phyloP scores from a whole-genome alignment of 2,329 filamentous ascomycete genomes.

The Dactylellina drechsleri region DNA sequence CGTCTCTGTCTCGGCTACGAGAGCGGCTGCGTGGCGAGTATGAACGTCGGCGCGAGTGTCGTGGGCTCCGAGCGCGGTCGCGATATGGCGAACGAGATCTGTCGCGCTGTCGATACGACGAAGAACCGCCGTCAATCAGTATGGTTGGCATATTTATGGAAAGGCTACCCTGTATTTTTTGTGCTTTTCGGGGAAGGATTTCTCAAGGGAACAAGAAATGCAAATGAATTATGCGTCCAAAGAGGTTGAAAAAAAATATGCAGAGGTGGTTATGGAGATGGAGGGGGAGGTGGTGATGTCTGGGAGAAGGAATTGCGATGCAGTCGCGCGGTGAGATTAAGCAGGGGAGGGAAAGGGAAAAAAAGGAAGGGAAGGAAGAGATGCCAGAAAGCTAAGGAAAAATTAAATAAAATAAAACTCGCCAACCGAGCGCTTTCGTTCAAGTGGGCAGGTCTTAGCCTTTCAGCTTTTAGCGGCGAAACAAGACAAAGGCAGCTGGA shows the following conservation, averaged over 20 bases:
- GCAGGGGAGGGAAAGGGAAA: conserved; percentile 14
- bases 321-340: conserved; percentile 28
- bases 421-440: neutral
- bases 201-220: conserved; percentile 1
- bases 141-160: conserved; percentile 57
- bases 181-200: no score
- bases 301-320: conserved; percentile 6
- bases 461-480: neutral
- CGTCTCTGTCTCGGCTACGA: conserved; percentile 73
- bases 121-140: conserved; percentile 59
- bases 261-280: neutral
- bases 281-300: conserved; percentile 5
- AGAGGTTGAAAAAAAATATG: conserved; percentile 19
- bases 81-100: conserved; percentile 81
- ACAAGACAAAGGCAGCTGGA: neutral
- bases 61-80: conserved; percentile 76
- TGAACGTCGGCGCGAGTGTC: conserved; percentile 75
- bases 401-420: neutral
- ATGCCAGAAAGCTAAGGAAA: neutral
- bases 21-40: conserved; percentile 83
- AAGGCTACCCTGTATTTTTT: neutral
- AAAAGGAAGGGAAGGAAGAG: neutral
- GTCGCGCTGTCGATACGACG: conserved; percentile 73
- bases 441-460: no score
- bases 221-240: conserved; percentile 25